phyloP scores from a whole-genome alignment of 768 basidiomycete species.

The Suillus hirtellus region DNA sequence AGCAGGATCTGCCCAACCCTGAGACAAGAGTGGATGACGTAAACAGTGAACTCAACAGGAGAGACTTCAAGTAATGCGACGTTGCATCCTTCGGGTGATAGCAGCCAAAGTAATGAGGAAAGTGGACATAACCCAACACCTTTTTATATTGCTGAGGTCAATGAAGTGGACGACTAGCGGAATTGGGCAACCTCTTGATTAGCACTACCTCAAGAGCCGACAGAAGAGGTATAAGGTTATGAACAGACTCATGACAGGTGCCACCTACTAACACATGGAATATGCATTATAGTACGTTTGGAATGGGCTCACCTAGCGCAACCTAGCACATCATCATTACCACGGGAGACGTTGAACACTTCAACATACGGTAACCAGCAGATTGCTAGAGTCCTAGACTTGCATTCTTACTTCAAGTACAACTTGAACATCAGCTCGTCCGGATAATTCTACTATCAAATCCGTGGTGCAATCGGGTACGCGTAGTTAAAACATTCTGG shows the following conservation, averaged over 20 bases:
- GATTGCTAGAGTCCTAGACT: neutral
- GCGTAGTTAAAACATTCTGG: too few relatives aligned
- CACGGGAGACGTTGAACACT: neutral
- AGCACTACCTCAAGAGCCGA: neutral
- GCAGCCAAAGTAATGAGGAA: neutral
- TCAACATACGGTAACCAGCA: neutral
- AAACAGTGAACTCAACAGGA: slow-evolving; percentile 6
- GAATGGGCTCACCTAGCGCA: neutral
- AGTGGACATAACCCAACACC: neutral
- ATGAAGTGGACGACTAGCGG: neutral
- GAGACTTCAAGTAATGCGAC: neutral
- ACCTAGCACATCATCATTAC: neutral
- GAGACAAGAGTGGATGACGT: slow-evolving; percentile 22
- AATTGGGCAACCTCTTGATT: neutral
- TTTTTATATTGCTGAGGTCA: neutral
- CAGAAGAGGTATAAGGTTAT: neutral
- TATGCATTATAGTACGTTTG: neutral
- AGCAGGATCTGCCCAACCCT: slow-evolving; percentile 49
- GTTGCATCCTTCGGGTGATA: neutral
- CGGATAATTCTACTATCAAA: neutral
- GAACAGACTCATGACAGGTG: neutral
- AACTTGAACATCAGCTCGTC: neutral
- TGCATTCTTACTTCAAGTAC: neutral
- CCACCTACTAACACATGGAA: slow-evolving; percentile 1
- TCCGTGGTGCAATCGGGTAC: neutral